Percentiles rank a stretch among this genome's conserved stretches.
Conservation (phyloP, 352 stramenopile species). For the Pelagophyceae sp. region DNA sequence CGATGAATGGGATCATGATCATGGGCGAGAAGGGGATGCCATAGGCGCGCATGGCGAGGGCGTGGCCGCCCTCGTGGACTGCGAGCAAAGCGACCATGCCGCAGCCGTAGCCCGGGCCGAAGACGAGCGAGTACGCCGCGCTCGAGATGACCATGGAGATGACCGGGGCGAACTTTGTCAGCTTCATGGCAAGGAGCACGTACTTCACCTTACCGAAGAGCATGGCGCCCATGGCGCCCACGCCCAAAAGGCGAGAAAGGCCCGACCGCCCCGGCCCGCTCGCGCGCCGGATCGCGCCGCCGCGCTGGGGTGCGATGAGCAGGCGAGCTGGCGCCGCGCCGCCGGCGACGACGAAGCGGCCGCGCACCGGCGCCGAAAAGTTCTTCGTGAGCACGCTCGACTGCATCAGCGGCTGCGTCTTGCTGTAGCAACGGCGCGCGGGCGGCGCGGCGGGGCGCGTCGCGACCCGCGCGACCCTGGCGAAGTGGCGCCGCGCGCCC, state of each 20-base stretch:
- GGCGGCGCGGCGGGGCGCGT: too few relatives aligned
- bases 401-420: too few relatives aligned
- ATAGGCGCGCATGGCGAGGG: constrained; percentile 47
- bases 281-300: too few relatives aligned
- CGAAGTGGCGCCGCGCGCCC: too few relatives aligned
- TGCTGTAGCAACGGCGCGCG: too few relatives aligned
- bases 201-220: constrained; percentile 59
- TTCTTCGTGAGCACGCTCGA: too few relatives aligned
- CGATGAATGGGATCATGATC: constrained; percentile 70
- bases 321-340: too few relatives aligned
- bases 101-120: constrained; percentile 55
- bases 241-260: neutral
- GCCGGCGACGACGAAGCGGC: too few relatives aligned
- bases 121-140: constrained; percentile 61
- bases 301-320: too few relatives aligned
- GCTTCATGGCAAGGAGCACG: constrained; percentile 57
- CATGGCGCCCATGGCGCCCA: neutral
- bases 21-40: constrained; percentile 60
- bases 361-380: too few relatives aligned
- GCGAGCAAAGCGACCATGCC: constrained; percentile 62
- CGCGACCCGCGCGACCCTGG: too few relatives aligned
- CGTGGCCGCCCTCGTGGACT: constrained; percentile 59
- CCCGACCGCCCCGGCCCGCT: neutral
- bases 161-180: constrained; percentile 62
- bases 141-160: constrained; percentile 59